Evolutionary conservation across 2,329 filamentous ascomycete genomes (phyloP), one percentile per base, ranked within the genome.

Genomic region (Diplodia corticola): DNA sequence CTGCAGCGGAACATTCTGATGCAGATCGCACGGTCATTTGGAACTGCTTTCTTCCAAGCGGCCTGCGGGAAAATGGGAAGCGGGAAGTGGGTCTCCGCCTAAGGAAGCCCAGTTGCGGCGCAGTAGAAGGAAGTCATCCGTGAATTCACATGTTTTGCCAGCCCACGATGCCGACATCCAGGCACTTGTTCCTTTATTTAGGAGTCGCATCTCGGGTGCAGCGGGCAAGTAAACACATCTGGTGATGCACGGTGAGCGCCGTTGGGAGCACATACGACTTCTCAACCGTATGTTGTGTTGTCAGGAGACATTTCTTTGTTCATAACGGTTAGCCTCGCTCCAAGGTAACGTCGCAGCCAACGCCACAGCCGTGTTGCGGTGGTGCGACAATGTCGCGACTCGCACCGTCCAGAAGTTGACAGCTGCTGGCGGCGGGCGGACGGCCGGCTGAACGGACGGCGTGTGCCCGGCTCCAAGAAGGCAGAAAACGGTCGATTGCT

Each of bases 361-460:
- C 57, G 57, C 57, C 57, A 61, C 57, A 61, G 44, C 57, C 57
- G 57, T 35, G 57, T 49, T 20, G 57, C 44, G 57, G 57, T 61
- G 57, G 44, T 49, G 57, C 57, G 57, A 61, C 57, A 49, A 35
- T 49, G 37, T 61, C 28, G 57, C 44, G 40, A 61, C 57, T 24
- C 33, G 37, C 17, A 13, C 17, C 13, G 35, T 24, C 37, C 24
- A 46, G 40, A 24, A 37, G 6, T 44, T 44, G 40, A 44, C 40
- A 20, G 6, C 48, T 37, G 24, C n/a, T 10, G 24, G 28, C 24
- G 13, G 37, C 57, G 22, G 10, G n/a, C 40, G 40, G 40, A 44
- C 44, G 57, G 57, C n/a, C 57, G 57, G 57, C n/a, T 44, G 44
- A 28, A 20, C 37, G 28, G 22, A 54, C 30, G 57, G 44, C 57